phyloP scores from a whole-genome alignment of 2,329 filamentous ascomycete genomes.

The Colletotrichum theobromicola region DNA sequence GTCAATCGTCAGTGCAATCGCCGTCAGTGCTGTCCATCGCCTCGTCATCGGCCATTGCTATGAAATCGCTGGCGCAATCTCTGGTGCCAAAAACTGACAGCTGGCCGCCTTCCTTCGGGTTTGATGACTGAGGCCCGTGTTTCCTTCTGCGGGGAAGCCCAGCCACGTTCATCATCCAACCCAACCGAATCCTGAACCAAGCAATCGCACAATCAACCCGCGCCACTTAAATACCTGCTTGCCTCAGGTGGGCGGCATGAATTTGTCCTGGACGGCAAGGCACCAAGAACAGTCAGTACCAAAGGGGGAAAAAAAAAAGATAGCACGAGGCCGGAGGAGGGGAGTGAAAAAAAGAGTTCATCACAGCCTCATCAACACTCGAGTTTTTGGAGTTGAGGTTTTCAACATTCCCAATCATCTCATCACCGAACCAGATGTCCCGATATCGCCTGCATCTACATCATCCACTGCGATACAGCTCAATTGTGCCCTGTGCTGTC shows the following conservation, averaged over 20 bases:
- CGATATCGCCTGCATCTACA: not conserved
- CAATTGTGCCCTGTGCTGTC: not conserved
- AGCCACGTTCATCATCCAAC: constrained; percentile 12
- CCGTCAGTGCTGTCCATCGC: not conserved
- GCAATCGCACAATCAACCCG: constrained; percentile 3
- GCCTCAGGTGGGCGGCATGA: not conserved
- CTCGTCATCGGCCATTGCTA: not conserved
- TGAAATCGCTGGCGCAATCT: not conserved
- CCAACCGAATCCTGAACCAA: not conserved
- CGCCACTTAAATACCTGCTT: constrained; percentile 18
- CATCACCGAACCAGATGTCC: not conserved
- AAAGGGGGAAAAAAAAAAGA: not conserved
- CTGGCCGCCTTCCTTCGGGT: not conserved
- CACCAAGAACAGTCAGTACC: not conserved
- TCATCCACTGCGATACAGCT: not conserved
- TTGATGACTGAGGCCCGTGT: constrained; percentile 10
- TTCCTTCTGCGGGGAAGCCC: constrained; percentile 18
- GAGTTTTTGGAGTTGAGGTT: not conserved
- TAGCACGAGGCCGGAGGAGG: not conserved
- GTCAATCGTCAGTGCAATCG: not conserved
- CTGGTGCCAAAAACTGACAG: not conserved
- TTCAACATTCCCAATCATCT: not conserved
- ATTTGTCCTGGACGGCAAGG: not conserved
- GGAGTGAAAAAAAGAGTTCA: not conserved
- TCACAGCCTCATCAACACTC: not conserved